Evolutionary conservation across 2,329 filamentous ascomycete genomes (phyloP).

Genomic region (Aspergillus fijiensis): DNA sequence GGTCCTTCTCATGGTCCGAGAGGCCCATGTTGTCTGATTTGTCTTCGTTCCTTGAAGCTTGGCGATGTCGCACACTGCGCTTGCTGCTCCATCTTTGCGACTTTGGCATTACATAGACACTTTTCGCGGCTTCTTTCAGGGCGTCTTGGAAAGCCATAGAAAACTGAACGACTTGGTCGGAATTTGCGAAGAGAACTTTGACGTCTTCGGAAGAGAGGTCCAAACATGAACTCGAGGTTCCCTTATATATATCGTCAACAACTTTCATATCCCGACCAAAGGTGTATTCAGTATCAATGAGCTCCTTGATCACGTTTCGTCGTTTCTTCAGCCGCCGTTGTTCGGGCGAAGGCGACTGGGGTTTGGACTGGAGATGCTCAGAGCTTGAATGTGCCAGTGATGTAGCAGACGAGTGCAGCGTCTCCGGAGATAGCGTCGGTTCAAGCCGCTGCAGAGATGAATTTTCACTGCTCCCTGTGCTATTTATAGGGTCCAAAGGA

Average conservation of each 20-base stretch:
- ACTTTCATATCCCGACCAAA: constrained; percentile 97
- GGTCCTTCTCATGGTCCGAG: constrained; percentile 57
- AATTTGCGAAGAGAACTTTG: constrained; percentile 89
- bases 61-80: constrained; percentile 47
- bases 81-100: constrained; percentile 55
- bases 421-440: constrained; percentile 31
- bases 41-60: constrained; percentile 31
- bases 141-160: constrained; percentile 76
- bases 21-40: constrained; percentile 29
- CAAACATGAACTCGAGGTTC: constrained; percentile 78
- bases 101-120: constrained; percentile 70
- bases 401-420: constrained; percentile 38
- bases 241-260: constrained; percentile 95
- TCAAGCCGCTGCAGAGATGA: constrained; percentile 35
- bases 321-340: constrained; percentile 69
- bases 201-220: constrained; percentile 80
- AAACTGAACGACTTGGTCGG: constrained; percentile 84
- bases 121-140: constrained; percentile 75
- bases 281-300: constrained; percentile 87
- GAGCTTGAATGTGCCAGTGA: constrained; percentile 35
- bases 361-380: constrained; percentile 25
- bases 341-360: constrained; percentile 37
- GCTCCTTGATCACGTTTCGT: constrained; percentile 81
- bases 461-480: constrained; percentile 38
- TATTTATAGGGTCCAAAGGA: constrained; percentile 25